Conservation (phyloP, 768 basidiomycete genomes). For the Naganishia kalamii region DNA sequence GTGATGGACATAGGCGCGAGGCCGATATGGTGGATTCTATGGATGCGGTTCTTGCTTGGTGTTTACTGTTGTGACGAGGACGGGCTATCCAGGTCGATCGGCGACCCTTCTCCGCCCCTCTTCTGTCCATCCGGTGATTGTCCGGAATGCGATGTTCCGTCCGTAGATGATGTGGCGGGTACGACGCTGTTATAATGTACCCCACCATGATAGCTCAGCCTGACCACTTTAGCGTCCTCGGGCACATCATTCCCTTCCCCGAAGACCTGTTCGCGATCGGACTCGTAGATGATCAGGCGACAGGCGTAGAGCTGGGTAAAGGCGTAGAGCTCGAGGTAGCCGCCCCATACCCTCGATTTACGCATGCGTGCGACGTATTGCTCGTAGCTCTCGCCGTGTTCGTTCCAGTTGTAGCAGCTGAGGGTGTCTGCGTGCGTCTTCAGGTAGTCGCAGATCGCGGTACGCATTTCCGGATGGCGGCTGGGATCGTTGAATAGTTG, state of each 20-base stretch:
- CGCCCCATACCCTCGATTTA: slow-evolving; percentile 10
- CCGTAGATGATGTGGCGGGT: background rate
- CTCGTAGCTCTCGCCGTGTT: slow-evolving; percentile 9
- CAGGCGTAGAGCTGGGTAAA: slow-evolving; percentile 12
- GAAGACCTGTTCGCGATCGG: slow-evolving; percentile 12
- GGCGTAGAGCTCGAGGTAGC: slow-evolving; percentile 7
- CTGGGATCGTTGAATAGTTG: slow-evolving; percentile 5
- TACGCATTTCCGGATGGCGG: background rate
- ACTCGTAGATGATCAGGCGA: slow-evolving; percentile 11
- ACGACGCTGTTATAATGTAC: slow-evolving; percentile 11
- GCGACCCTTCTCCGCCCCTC: background rate
- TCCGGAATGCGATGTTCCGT: background rate
- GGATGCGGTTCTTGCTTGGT: too few relatives aligned
- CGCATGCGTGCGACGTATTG: slow-evolving; percentile 11
- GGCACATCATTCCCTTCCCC: slow-evolving; percentile 5
- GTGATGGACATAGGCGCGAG: too few relatives aligned
- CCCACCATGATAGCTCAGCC: slow-evolving; percentile 10
- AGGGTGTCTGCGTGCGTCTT: slow-evolving; percentile 9
- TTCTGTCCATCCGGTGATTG: background rate
- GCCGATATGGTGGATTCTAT: too few relatives aligned
- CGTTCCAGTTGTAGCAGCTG: slow-evolving; percentile 17
- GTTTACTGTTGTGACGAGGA: too few relatives aligned
- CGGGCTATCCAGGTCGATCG: too few relatives aligned
- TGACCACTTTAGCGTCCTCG: background rate
- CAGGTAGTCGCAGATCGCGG: slow-evolving; percentile 11